Conservation (phyloP, 148 eudicot species). For the Talinum fruticosum region DNA sequence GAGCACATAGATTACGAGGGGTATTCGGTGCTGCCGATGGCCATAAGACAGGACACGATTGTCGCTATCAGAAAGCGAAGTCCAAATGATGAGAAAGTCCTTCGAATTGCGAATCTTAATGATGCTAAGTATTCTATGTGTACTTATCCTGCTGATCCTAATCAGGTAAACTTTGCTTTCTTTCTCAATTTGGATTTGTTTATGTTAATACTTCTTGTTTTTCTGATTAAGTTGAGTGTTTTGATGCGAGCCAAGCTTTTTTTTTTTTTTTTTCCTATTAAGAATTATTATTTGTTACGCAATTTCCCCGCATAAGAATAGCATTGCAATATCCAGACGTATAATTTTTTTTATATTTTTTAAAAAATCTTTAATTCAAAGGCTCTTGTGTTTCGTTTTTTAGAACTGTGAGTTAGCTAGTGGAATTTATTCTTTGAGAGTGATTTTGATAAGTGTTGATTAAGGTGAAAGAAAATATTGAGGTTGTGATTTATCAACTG, state of each 20-base stretch:
- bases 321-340: too few species aligned
- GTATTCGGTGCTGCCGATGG: slow-evolving; percentile 94
- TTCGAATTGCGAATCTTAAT: slow-evolving; percentile 71
- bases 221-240: not conserved
- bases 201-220: not conserved
- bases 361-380: too few species aligned
- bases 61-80: slow-evolving; percentile 66
- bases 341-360: too few species aligned
- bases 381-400: too few species aligned
- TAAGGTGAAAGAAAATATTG: too few species aligned
- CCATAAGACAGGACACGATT: slow-evolving; percentile 83
- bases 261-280: not conserved
- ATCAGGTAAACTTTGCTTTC: slow-evolving; percentile 47
- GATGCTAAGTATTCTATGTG: slow-evolving; percentile 70
- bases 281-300: not conserved
- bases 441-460: too few species aligned
- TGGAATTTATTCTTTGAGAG: too few species aligned
- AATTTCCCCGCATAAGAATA: not conserved
- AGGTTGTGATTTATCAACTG: too few species aligned
- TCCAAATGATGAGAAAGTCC: slow-evolving; percentile 41
- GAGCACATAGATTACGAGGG: slow-evolving; percentile 97
- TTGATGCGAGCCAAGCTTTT: too few species aligned
- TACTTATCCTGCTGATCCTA: slow-evolving; percentile 76
- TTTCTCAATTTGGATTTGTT: not conserved
- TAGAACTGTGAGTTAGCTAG: too few species aligned